A percentile compares a stretch with the other conserved stretches of the same genome.
Evolutionary conservation across 2,329 filamentous ascomycete genomes (phyloP).

Genomic region (Ophiostoma sp.): DNA sequence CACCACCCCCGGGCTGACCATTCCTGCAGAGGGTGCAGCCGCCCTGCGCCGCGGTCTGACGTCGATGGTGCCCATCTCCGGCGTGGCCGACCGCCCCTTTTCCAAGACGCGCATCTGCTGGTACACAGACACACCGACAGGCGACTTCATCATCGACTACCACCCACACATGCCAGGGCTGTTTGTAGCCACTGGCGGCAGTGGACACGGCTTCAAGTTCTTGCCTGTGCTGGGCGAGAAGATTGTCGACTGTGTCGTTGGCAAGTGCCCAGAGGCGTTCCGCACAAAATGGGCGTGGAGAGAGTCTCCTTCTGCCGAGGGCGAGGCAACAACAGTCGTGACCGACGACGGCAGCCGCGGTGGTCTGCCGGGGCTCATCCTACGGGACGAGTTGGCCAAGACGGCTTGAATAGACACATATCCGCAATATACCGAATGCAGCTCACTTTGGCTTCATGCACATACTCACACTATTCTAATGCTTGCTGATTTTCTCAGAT

Average conservation of each 20-base stretch:
- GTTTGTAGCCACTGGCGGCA: slow-evolving; percentile 58
- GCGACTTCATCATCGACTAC: slow-evolving; percentile 65
- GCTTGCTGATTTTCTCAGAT: no score
- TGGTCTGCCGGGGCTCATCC: slow-evolving; percentile 42
- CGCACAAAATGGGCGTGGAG: slow-evolving; percentile 59
- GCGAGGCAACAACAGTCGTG: slow-evolving; percentile 37
- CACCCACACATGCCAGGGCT: slow-evolving; percentile 56
- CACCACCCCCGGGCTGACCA: slow-evolving; percentile 42
- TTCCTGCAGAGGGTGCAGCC: slow-evolving; percentile 56
- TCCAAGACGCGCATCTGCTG: slow-evolving; percentile 61
- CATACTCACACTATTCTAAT: no score
- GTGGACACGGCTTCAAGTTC: slow-evolving; percentile 65
- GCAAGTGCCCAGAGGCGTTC: slow-evolving; percentile 46
- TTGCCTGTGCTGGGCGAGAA: slow-evolving; percentile 60
- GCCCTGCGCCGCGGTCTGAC: slow-evolving; percentile 57
- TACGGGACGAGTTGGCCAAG: slow-evolving; percentile 42
- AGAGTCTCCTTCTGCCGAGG: slow-evolving; percentile 35
- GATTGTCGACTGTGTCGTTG: slow-evolving; percentile 51
- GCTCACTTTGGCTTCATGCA: no score
- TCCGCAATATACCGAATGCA: neutral
- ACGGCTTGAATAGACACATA: slow-evolving; percentile 10
- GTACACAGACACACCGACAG: slow-evolving; percentile 69
- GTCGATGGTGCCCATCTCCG: slow-evolving; percentile 53
- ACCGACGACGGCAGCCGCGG: slow-evolving; percentile 52
- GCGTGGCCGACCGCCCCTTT: slow-evolving; percentile 56